Base-by-base conservation (phyloP, 176 grass and related monocot genomes). In the Leersia perrieri region DNA sequence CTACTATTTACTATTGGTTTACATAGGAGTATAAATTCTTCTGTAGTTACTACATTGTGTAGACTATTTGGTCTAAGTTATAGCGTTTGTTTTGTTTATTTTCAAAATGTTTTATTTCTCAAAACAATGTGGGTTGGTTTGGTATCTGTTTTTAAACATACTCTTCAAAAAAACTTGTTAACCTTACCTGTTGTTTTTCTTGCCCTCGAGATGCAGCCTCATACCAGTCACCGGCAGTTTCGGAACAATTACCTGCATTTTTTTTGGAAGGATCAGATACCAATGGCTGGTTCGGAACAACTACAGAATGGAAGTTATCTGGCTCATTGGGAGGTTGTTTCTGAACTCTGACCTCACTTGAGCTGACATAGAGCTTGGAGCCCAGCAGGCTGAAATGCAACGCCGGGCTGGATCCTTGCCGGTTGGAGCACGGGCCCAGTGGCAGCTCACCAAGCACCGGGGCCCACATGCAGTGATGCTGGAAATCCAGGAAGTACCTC, bases 401-500 rank as follows among this genome's bases (percentile, higher is more conserved):
- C 1, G 84, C 70, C 47, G 82, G 88, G 76, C 77, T 47, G 64
- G 89, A 49, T 27, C 81, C 79, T 25, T 75, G 83, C 44, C 90
- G 80, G 75, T 95, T 74, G 0, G 96, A 93, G 77, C 85, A 90
- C 0, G 90, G 96, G 44, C 90, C 90, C 9, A 99, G 96, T 9
- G 96, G 96, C 47, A 93, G 89, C 51, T 93, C 93, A 5, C 86
- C 80, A 69, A 87, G 82, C 82, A 76, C 77, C 1, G 96, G 96
- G 30, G 93, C 90, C 92, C 96, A 99, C 74, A 90, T 34, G 76
- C 82, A 93, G 60, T 91, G 83, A 53, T 87, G 76, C 81, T 99
- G 96, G 89, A 99, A 99, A 85, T 99, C 96, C 82, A 99, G 84
- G 89, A 99, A 99, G 88, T 93, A 95, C 41, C 80, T 89, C 86